These are phyloP conservation scores for Pseudogymnoascus sp. DNA, from an alignment of 2,329 filamentous ascomycete genomes.

Conservation along the genomic window DNA sequence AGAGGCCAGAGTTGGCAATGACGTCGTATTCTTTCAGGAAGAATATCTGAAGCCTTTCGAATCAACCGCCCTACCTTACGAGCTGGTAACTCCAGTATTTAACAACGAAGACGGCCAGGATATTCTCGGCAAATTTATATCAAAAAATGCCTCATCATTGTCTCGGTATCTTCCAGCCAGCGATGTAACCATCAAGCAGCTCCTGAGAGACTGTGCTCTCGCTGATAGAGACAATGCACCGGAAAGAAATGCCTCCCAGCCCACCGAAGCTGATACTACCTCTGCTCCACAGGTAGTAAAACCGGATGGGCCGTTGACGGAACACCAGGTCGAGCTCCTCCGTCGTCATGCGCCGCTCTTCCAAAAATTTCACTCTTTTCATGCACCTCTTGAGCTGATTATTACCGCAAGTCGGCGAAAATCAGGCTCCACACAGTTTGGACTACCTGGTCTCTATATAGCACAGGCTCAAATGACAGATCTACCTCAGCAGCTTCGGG, in stretches of 20 bases:
- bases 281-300: background rate
- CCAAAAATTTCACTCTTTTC: conserved; percentile 37
- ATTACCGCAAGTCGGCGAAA: conserved; percentile 14
- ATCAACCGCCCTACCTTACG: conserved; percentile 49
- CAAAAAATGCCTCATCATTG: conserved; percentile 1
- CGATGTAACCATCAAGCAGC: conserved; percentile 20
- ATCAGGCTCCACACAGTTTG: background rate
- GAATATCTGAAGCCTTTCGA: conserved; percentile 34
- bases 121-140: background rate
- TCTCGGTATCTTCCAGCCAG: conserved; percentile 8
- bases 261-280: background rate
- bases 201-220: background rate
- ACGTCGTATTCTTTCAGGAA: conserved; percentile 15
- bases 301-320: background rate
- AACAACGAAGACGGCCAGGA: background rate
- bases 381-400: conserved; percentile 32
- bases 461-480: conserved; percentile 70
- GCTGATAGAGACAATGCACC: background rate
- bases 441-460: conserved; percentile 58
- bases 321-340: background rate
- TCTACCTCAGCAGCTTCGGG: conserved; percentile 54
- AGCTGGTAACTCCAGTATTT: conserved; percentile 37
- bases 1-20: background rate
- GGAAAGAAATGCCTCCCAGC: background rate
- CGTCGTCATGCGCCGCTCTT: background rate